phyloP scores from a whole-genome alignment of 345 rosid species.

The Melaleuca quinquenervia region DNA sequence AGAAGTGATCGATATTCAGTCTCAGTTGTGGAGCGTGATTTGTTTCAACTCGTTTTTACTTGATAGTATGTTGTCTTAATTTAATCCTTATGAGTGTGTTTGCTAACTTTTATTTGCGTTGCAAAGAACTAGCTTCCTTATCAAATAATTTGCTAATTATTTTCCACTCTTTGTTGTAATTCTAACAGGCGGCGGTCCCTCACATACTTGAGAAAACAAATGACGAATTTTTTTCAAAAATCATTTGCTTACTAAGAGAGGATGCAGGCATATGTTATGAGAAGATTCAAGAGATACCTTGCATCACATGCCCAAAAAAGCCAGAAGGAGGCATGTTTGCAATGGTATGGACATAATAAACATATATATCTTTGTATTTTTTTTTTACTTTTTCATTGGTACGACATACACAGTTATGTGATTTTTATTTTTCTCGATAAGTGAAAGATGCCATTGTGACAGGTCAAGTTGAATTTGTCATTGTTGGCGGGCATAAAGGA shows the following conservation, averaged over 20 bases:
- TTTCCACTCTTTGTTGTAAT: background rate
- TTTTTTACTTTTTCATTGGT: background rate
- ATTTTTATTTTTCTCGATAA: background rate
- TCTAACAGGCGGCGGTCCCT: slow-evolving; percentile 56
- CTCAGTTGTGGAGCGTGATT: background rate
- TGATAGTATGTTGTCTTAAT: background rate
- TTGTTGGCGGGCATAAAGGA: slow-evolving; percentile 49
- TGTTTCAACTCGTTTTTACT: background rate
- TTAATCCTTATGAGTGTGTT: background rate
- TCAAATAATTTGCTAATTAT: background rate
- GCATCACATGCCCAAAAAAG: slow-evolving; percentile 41
- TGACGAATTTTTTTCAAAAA: slow-evolving; percentile 46
- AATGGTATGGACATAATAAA: slow-evolving; percentile 27
- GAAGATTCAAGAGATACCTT: slow-evolving; percentile 47
- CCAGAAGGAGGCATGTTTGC: slow-evolving; percentile 66
- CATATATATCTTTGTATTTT: background rate
- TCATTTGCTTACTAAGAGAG: slow-evolving; percentile 25
- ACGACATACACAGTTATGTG: background rate
- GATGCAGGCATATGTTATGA: slow-evolving; percentile 38
- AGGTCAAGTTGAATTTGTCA: slow-evolving; percentile 50
- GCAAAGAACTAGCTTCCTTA: background rate
- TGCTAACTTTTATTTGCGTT: background rate
- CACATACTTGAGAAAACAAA: slow-evolving; percentile 48
- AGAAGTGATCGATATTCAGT: background rate
- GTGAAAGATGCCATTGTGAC: background rate